A percentile compares a stretch with the other conserved stretches of the same genome.
phyloP scores from a whole-genome alignment of 2,329 filamentous ascomycete species.

The Aspergillus oerlinghausenensis region DNA sequence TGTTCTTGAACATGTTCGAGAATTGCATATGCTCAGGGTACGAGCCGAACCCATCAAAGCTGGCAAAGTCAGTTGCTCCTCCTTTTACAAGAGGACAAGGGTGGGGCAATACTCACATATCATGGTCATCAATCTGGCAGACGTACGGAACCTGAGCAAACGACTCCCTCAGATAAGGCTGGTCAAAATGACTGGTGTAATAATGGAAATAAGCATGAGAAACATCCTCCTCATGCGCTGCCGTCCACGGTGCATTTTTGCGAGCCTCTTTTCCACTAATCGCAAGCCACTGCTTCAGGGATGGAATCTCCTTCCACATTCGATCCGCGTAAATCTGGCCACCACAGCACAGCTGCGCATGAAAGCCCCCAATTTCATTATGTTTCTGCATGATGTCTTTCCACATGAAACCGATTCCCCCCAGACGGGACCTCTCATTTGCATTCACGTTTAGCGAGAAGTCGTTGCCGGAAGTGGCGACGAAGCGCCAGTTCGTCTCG shows the following conservation, averaged over 20 bases:
- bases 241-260: slow-evolving; percentile 87
- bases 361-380: slow-evolving; percentile 90
- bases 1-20: slow-evolving; percentile 97
- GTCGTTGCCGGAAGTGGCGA: slow-evolving; percentile 93
- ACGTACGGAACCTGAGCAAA: slow-evolving; percentile 97
- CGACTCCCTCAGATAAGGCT: slow-evolving; percentile 87
- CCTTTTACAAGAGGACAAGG: background rate
- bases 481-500: slow-evolving; percentile 91
- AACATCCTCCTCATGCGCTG: slow-evolving; percentile 91
- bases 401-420: slow-evolving; percentile 95
- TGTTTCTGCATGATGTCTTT: slow-evolving; percentile 98
- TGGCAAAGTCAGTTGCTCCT: slow-evolving; percentile 33
- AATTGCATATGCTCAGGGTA: slow-evolving; percentile 99
- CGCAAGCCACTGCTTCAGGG: slow-evolving; percentile 90
- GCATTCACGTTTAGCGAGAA: slow-evolving; percentile 84
- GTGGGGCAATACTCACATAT: slow-evolving; percentile 67
- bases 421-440: slow-evolving; percentile 77
- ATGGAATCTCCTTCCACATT: slow-evolving; percentile 91
- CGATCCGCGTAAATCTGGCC: slow-evolving; percentile 95
- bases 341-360: slow-evolving; percentile 85
- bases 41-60: slow-evolving; percentile 94
- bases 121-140: slow-evolving; percentile 90
- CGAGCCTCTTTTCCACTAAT: slow-evolving; percentile 91
- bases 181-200: slow-evolving; percentile 97
- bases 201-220: slow-evolving; percentile 98